These are phyloP conservation scores for Isochrysis galbana DNA, from an alignment of 78 protist genomes.

Conservation along the genomic window DNA sequence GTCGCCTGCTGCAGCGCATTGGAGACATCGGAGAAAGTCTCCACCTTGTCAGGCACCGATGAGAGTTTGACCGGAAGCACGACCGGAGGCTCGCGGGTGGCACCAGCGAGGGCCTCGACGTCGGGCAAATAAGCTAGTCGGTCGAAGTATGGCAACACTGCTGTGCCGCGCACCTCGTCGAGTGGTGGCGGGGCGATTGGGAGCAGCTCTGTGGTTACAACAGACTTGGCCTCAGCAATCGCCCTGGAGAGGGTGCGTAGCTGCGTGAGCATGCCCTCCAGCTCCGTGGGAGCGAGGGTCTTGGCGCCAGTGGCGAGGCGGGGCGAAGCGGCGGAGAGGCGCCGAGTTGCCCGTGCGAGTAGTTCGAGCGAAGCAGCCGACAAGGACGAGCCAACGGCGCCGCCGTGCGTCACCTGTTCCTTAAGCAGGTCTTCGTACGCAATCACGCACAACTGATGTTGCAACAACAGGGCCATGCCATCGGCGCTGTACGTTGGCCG, in stretches of 20 bases:
- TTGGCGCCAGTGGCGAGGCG: neutral
- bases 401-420: neutral
- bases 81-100: neutral
- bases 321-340: constrained; percentile 12
- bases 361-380: neutral
- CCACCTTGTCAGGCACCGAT: neutral
- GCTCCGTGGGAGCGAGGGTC: neutral
- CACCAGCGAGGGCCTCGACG: constrained; percentile 22
- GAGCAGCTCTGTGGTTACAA: neutral
- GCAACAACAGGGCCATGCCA: neutral
- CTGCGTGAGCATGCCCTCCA: neutral
- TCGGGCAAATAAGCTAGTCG: neutral
- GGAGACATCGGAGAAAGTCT: neutral
- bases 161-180: neutral
- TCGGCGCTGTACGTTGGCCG: neutral
- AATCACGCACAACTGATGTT: neutral
- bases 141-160: constrained; percentile 28
- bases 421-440: neutral
- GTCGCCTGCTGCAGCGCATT: constrained; percentile 35
- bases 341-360: neutral
- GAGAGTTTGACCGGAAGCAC: constrained; percentile 35
- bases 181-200: neutral
- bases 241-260: neutral
- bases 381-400: neutral
- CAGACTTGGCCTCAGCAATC: neutral